Evolutionary conservation across 176 grass and related monocot genomes (phyloP), one percentile per base, ranked within the genome.

Genomic region (Carex parvula): DNA sequence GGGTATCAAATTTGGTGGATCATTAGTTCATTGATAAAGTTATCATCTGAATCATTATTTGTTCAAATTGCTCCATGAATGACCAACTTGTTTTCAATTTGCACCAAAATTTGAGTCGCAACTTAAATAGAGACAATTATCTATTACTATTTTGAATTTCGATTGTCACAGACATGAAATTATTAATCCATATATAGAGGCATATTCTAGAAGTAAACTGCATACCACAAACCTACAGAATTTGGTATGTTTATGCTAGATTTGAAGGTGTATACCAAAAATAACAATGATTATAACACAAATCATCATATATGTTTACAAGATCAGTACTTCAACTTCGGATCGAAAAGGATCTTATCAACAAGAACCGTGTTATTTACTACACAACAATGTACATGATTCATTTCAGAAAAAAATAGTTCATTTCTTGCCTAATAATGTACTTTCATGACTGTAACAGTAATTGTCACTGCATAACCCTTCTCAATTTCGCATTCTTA

Each of bases 241-340:
- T 67, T 67, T 67, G 64, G 64, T 67, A 67, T 67, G 29, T 14
- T 67, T 67, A 30, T 67, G n/a, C 61, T 9, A 65, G 26, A 65
- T 15, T 65, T 65, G 10, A 32, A 14, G 29, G 8, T 13, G 1
- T 65, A 65, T 64, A 29, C 6, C 61, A 65, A 32, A 65, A 13
- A 32, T 0, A 65, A 13, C 63, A 67, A 67, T 15, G 2, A 35
- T 11, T 35, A 33, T 14, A 35, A 7, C 24, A 20, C 37, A 22
- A 62, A 24, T 20, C 2, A 63, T 63, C 6, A 24, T 26, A 26
- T 63, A 63, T 3, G 7, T 63, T 63, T 63, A 63, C n/a, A 63
- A 24, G 60, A 63, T 26, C n/a, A 24, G n/a, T 26, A 63, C 60
- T 26, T 11, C 1, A 21, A 24, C n/a, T 21, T 24, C 22, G n/a